These are phyloP conservation scores for Hordeum vulgare DNA, from an alignment of 176 grass and related monocot genomes.

Conservation along the genomic window DNA sequence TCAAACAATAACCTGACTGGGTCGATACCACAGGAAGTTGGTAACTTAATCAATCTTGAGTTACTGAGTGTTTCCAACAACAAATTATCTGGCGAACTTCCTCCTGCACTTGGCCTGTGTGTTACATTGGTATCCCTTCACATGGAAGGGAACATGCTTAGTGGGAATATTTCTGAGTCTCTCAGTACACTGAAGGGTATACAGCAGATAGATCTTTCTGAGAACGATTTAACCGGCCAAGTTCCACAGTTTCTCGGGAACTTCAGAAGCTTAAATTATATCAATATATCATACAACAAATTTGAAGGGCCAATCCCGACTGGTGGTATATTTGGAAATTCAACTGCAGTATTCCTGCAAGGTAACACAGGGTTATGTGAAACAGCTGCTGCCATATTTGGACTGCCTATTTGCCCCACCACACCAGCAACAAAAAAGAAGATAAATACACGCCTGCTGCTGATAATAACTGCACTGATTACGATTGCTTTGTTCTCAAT, in stretches of 20 bases:
- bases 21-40: not conserved
- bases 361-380: slow-evolving; percentile 16
- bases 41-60: not conserved
- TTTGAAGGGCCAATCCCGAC: slow-evolving; percentile 10
- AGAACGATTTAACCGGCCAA: slow-evolving; percentile 1
- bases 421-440: not conserved
- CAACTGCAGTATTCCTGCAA: not conserved
- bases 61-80: not conserved
- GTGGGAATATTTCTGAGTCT: not conserved
- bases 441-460: not conserved
- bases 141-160: not conserved
- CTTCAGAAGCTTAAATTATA: not conserved
- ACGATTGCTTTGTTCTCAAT: not conserved
- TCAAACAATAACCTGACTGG: not conserved
- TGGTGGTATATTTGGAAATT: not conserved
- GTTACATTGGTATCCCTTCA: not conserved
- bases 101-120: not conserved
- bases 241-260: not conserved
- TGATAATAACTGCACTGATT: slow-evolving; percentile 1
- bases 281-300: slow-evolving; percentile 33
- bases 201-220: slow-evolving; percentile 8
- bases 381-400: not conserved
- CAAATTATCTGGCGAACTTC: slow-evolving; percentile 7
- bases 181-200: not conserved
- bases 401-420: slow-evolving; percentile 16